Evolutionary conservation across 345 rosid species (phyloP).

Genomic region (Eutrema japonicum): DNA sequence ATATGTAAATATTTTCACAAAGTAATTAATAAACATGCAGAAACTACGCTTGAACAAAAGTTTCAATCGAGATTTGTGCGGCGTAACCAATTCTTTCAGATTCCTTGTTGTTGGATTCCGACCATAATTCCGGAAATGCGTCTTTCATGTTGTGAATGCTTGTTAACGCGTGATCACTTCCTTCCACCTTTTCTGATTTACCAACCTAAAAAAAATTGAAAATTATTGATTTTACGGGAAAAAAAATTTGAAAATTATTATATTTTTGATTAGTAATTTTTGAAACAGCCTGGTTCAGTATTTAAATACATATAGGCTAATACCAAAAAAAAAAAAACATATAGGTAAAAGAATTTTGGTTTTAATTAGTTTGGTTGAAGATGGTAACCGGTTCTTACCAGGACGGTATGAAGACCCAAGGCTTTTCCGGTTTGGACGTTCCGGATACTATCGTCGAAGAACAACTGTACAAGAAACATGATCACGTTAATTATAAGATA

Average conservation of each 20-base stretch:
- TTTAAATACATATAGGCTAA: too few species aligned
- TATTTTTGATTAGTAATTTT: neutral
- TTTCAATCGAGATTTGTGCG: constrained; percentile 52
- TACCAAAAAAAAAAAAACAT: too few species aligned
- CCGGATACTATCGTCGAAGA: constrained; percentile 84
- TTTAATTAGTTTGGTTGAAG: neutral
- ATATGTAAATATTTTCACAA: neutral
- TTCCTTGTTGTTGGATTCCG: constrained; percentile 44
- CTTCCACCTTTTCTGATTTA: constrained; percentile 58
- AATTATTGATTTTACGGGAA: too few species aligned
- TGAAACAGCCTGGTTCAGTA: neutral
- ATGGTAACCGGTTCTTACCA: constrained; percentile 54
- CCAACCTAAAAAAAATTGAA: constrained; percentile 59
- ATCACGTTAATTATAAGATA: neutral
- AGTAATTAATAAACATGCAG: neutral
- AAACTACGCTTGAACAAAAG: constrained; percentile 58
- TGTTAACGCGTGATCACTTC: constrained; percentile 78
- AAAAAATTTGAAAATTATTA: neutral
- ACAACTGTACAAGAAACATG: constrained; percentile 53
- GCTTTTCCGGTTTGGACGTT: constrained; percentile 72
- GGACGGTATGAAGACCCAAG: constrained; percentile 72
- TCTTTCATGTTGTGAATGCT: constrained; percentile 84
- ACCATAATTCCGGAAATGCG: constrained; percentile 80
- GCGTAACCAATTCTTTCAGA: constrained; percentile 49
- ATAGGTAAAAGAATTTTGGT: neutral